Evolutionary conservation across 2,329 filamentous ascomycete species (phyloP).

Genomic region (Sarocladiaceae sp.): DNA sequence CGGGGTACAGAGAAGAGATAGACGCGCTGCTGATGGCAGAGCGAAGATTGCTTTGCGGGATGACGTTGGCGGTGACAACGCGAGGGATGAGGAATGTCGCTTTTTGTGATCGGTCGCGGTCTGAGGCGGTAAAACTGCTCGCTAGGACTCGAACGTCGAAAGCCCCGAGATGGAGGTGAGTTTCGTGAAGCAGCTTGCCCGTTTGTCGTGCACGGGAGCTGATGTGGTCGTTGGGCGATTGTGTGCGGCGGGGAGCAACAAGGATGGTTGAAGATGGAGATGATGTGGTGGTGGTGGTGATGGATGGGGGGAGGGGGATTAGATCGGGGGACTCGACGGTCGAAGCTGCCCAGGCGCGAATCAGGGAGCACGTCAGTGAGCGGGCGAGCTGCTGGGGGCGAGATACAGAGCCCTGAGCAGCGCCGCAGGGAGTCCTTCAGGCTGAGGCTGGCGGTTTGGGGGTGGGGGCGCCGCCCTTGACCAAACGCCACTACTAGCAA

Average conservation of each 20-base stretch:
- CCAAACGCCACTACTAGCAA: constrained; percentile 4
- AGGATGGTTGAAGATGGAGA: constrained; percentile 5
- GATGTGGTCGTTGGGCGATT: constrained; percentile 6
- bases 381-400: too few species aligned
- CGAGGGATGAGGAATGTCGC: constrained; percentile 1
- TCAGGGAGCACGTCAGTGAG: neutral
- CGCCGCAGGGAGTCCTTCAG: too few species aligned
- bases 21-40: neutral
- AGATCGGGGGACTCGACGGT: neutral
- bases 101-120: constrained; percentile 9
- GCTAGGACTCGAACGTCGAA: too few species aligned
- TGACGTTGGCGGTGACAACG: constrained; percentile 2
- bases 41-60: neutral
- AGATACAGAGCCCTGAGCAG: too few species aligned
- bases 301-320: constrained; percentile 7
- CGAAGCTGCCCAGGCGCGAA: neutral
- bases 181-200: too few species aligned
- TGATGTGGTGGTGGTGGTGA: constrained; percentile 7
- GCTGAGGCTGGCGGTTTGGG: constrained; percentile 7
- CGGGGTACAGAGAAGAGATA: neutral
- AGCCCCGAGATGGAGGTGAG: too few species aligned
- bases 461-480: constrained; percentile 1
- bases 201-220: too few species aligned
- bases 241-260: neutral
- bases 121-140: constrained; percentile 1